Evolutionary conservation across 1,139 yeast genomes (phyloP).

Genomic region (Zygosaccharomyces sapae): DNA sequence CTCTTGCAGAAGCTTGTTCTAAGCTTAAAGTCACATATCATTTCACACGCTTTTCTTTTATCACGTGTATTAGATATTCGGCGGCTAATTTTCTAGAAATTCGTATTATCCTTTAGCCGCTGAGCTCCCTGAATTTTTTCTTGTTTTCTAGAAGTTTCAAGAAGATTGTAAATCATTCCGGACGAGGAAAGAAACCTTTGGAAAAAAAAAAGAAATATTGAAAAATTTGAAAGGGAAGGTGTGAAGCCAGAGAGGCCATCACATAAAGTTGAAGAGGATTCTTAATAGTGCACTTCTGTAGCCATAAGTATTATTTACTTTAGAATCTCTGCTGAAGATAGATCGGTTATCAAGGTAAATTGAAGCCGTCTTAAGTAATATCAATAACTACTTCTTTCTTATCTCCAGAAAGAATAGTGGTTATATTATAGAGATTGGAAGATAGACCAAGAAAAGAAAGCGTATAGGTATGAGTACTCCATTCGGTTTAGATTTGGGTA

Average conservation of each 20-base stretch:
- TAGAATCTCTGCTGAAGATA: neutral
- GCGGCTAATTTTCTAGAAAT: neutral
- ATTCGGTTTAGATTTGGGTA: slow-evolving; percentile 98
- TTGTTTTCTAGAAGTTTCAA: slow-evolving; percentile 2
- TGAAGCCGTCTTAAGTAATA: neutral
- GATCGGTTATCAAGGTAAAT: neutral
- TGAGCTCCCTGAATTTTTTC: neutral
- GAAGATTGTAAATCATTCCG: neutral
- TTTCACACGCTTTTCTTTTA: neutral
- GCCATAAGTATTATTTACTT: neutral
- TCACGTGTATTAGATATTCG: neutral
- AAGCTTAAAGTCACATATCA: too few relatives aligned
- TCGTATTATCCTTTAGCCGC: neutral
- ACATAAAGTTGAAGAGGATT: neutral
- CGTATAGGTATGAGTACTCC: slow-evolving; percentile 67
- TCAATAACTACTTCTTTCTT: neutral
- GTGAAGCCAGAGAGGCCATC: slow-evolving; percentile 1
- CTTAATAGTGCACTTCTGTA: neutral
- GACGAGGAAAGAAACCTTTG: neutral
- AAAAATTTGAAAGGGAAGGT: slow-evolving; percentile 1
- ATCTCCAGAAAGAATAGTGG: neutral
- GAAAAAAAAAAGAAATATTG: too few relatives aligned
- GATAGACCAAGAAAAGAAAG: slow-evolving; percentile 3
- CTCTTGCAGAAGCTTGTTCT: too few relatives aligned
- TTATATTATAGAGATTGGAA: neutral